Evolutionary conservation across 345 rosid species (phyloP), one percentile per base, ranked within the genome.

Genomic region (Pugionium cornutum): DNA sequence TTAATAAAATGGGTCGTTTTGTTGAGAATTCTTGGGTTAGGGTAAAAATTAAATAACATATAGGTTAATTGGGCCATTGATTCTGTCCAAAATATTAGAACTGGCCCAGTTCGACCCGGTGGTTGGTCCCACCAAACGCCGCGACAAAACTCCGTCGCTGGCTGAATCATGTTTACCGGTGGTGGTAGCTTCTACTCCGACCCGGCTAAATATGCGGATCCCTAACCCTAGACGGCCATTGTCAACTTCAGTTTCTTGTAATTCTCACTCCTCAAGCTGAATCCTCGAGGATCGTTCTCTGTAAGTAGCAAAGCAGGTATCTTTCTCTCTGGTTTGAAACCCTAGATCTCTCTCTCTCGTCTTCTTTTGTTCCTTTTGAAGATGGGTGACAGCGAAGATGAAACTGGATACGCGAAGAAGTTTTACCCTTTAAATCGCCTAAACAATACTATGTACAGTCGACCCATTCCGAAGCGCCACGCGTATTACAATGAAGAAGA

Each of bases 361-460:
- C 53, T 49, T 27, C 60, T 29, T 53, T 31, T 47, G 46, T 43
- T 66, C 54, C 41, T 48, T 6, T 76, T 18, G 25, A 54, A 58
- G 82, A 94, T 94, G 99, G 97, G 81, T 68, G 88, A 84, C 45
- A 77, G 75, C 28, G 92, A 86, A 74, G 95, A 86, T 55, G 87
- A 88, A 74, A 85, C 81, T 1, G 80, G 91, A 72, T 89, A 83
- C 69, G 83, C 89, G 1, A 78, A 79, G 53, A 85, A 89, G 51
- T 63, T 72, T 1, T 84, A 81, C 71, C 82, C 75, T 39, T 62
- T 67, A 76, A 78, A 68, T 72, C 78, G 86, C 25, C 87, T 83
- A 54, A 94, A 83, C 59, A 89, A 82, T 47, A 18, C 18, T 18
- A 18, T 18, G 18, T 18, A 18, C 18, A 87, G 39, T 6, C 67